Base-by-base conservation (phyloP, 2,329 filamentous ascomycete species). In the Claviceps humidiphila region DNA sequence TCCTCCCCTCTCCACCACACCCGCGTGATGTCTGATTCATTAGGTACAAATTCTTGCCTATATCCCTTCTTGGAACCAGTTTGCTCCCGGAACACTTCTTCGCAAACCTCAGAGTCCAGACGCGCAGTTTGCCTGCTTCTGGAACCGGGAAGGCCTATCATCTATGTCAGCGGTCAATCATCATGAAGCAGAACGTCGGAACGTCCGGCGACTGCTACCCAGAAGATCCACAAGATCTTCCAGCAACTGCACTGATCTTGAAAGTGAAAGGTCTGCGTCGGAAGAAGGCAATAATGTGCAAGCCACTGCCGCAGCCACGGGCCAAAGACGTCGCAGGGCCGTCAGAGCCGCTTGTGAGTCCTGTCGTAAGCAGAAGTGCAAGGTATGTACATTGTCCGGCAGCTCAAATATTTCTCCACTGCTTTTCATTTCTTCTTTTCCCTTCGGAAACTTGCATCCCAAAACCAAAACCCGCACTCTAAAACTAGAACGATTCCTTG, bases 341-440 rank as follows among this genome's bases (percentile, higher is more conserved):
- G 43, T 47, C 4, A 38, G 41, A 45, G 50, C 50, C 22, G 50
- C 50, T 20, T 51, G 50, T 42, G 50, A 51, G 24, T 41, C 50
- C 11, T 51, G 50, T 47, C 50, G 50, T 20, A 43, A 44, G 20
- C 50, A 51, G 37, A 51, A 51, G 11, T 51, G 50, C 37, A 51
- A 51, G 50, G 50, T 51, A 47, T 42, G 16, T 51, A 44, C 37
- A 51, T 47, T 43, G 37, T 47, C 37, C 30, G 49, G 49, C 40
- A 17, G 20, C 16, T 42, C n/a, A 11, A 50, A 42, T 14, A 4
- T 16, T 42, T 43, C 11, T 22, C 20, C 39, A 3, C 13, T 9
- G 2, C 16, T 17, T 37, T 26, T 8, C 16, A 8, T 20, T 2
- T 20, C 17, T 20, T 2, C 43, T 4, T 8, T 9, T n/a, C 5